A percentile compares a stretch with the other conserved stretches of the same genome.
These are phyloP conservation scores for Alloascoidea hylecoeti DNA, from an alignment of 805 yeast genomes.

Conservation along the genomic window DNA sequence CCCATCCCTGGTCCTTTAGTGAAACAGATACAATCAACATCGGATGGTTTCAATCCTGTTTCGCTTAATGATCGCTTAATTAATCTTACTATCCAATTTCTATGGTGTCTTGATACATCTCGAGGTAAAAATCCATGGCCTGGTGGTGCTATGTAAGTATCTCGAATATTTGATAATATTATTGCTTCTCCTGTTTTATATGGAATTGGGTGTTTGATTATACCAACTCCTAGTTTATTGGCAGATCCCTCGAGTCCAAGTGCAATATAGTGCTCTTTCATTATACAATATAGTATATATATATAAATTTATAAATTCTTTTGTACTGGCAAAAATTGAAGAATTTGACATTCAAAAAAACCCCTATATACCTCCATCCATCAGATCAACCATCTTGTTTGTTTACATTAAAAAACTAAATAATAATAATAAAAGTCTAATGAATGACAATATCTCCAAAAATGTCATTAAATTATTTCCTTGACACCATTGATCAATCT, in stretches of 20 bases:
- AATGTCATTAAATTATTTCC: constrained; percentile 17
- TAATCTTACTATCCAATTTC: constrained; percentile 84
- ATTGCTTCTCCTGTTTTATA: constrained; percentile 47
- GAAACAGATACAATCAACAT: constrained; percentile 54
- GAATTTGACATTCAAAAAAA: too few species aligned
- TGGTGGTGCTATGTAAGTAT: constrained; percentile 91
- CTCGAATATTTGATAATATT: constrained; percentile 82
- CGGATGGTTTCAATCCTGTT: constrained; percentile 29
- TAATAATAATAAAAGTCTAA: too few species aligned
- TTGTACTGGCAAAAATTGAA: too few species aligned
- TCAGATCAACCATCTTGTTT: too few species aligned
- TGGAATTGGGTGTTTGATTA: constrained; percentile 55
- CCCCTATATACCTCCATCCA: too few species aligned
- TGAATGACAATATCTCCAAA: too few species aligned
- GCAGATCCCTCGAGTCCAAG: constrained; percentile 96
- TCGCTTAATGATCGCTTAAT: constrained; percentile 53
- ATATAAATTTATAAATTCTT: too few species aligned
- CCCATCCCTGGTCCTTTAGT: constrained; percentile 99
- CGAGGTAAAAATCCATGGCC: constrained; percentile 97
- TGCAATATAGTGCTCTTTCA: too few species aligned
- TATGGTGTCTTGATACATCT: constrained; percentile 92
- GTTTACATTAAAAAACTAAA: too few species aligned
- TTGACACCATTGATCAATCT: constrained; percentile 22
- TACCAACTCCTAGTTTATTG: constrained; percentile 89
- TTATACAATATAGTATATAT: too few species aligned